Base-by-base conservation (phyloP, 225 moss, liverwort and hornwort species). In the Pleurozium schreberi region DNA sequence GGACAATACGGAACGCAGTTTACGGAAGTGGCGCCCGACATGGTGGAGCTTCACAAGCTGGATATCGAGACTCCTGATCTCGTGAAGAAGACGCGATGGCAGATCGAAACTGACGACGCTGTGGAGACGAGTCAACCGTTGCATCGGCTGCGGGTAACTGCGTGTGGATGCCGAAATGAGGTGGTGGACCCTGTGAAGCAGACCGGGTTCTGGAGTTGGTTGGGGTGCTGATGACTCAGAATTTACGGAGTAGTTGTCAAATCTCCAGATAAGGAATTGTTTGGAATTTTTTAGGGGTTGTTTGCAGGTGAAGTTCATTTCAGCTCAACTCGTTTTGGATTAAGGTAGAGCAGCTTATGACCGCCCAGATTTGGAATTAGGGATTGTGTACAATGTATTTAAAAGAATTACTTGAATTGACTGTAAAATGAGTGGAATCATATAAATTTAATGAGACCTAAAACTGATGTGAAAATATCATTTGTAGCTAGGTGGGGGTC, bases 101-200 rank as follows among this genome's bases (percentile, higher is more conserved):
- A 88, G 40, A 73, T 82, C 38, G 88, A 88, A 61, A 16, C 82
- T 5, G 88, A 88, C 25, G 74, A 88, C 31, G 25, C 22, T 1
- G 40, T 5, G 13, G 30, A 82, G 62, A 59, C 42, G 12, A 63
- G 11, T 8, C 0, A 16, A 33, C 82, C 82, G 30, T 31, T 50
- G 6, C 30, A 73, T 38, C 21, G 2, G 16, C 50, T 88, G 12
- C 8, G 1, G 8, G 1, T 3, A 3, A 4, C 1, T 8, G 1
- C 1, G 2, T 82, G 88, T n/a, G 10, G 8, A 4, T 88, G 88
- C n/a, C 1, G 1, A 14, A 1, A 22, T 27, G 69, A 40, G 8
- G 5, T 21, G 26, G 43, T 12, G 13, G 18, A 26, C 17, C 80
- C 87, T 4, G 15, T 0, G 40, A 34, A 36, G 36, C 2, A 26